Conservation (phyloP, 2,329 filamentous ascomycete genomes). For the Epicoccum sorghinum region DNA sequence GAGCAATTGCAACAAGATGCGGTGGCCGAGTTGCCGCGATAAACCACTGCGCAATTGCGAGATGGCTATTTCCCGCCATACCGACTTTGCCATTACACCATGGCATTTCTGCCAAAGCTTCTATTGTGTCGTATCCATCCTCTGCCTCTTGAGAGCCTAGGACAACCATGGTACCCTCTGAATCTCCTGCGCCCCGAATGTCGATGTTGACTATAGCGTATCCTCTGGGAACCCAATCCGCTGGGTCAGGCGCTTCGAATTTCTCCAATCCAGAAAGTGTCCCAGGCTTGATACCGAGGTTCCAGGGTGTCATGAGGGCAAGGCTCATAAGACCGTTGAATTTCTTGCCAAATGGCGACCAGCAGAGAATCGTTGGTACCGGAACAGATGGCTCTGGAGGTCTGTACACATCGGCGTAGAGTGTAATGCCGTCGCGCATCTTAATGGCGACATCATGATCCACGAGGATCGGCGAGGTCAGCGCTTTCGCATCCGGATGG, state of each 20-base stretch:
- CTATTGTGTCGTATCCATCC: constrained; percentile 55
- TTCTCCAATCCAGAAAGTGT: constrained; percentile 1
- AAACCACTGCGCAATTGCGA: constrained; percentile 53
- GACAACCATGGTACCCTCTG: constrained; percentile 44
- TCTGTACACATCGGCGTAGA: not conserved
- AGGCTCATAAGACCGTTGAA: not conserved
- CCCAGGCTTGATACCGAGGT: not conserved
- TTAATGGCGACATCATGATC: not conserved
- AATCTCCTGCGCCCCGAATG: constrained; percentile 38
- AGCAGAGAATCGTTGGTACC: not conserved
- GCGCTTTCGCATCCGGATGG: not conserved
- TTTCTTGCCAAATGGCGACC: constrained; percentile 2
- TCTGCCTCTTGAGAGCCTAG: constrained; percentile 53
- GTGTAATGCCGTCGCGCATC: not conserved
- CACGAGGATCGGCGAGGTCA: not conserved
- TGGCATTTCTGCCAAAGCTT: constrained; percentile 48
- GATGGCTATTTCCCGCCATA: constrained; percentile 51
- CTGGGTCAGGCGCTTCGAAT: constrained; percentile 53
- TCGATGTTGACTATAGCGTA: constrained; percentile 47
- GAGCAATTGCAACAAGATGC: constrained; percentile 51
- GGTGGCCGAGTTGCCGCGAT: constrained; percentile 52
- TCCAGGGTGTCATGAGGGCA: not conserved
- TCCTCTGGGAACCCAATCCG: constrained; percentile 38
- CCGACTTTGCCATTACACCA: constrained; percentile 40
- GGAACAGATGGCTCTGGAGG: not conserved